Base-by-base conservation (phyloP, 2,329 filamentous ascomycete species). In the Colletotrichum tamarilloi region DNA sequence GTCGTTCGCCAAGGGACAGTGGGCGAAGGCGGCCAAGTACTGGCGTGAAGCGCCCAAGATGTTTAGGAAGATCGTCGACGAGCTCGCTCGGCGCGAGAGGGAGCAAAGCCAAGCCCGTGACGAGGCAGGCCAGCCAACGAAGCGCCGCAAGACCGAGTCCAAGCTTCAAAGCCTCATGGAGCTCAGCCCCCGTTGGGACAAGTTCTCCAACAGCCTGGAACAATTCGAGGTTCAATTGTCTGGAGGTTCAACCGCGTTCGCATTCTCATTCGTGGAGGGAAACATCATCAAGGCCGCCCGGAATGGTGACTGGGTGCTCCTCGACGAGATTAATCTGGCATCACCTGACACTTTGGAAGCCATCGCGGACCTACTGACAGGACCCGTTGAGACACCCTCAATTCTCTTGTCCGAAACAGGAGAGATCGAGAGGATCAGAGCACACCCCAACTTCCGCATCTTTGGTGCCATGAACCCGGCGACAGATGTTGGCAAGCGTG, bases 401-500 rank as follows among this genome's bases (percentile, higher is more conserved):
- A 92, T 99, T 58, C 85, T 99, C 5, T 88, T 99, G 8, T 95
- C 95, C 0, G 97, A 99, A 84, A 97, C 95, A 52, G 97, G 97
- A 49, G 95, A 97, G 77, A 94, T 98, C 56, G 95, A 98, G 81
- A 91, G 95, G 76, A 92, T 99, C 46, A 89, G 92, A 74, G 97
- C 95, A 0, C 96, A 99, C 81, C 92, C 95, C 0, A 92, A 98
- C 76, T 99, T 99, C 81, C 92, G 97, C 52, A 94, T 99, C 16
- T 99, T 99, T 80, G 97, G 94, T 64, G 97, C 97, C 32, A 99
- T 99, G 97, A 99, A 99, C 79, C 97, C 97, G 35, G 97, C 97
- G 5, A 99, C 97, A 3, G 97, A 99, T 84, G 92, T 98, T 68
- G 97, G 97, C 74, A 99, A 99, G 84, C 92, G 96, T 68, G 97